phyloP scores from a whole-genome alignment of 768 basidiomycete genomes.

The Pisolithus tinctorius region DNA sequence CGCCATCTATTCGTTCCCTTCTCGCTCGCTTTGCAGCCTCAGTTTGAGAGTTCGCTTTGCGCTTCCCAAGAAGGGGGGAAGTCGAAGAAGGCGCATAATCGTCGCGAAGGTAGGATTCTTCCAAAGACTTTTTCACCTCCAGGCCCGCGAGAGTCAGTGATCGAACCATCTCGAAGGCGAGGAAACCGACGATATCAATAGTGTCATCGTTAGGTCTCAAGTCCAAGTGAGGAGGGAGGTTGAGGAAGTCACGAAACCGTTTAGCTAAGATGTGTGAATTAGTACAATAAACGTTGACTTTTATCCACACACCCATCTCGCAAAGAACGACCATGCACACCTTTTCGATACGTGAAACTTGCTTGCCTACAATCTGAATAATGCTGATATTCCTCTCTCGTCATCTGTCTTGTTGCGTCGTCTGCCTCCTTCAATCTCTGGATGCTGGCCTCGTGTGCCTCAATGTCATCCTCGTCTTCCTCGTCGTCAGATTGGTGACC shows the following conservation, averaged over 20 bases:
- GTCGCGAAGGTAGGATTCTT: conserved; percentile 62
- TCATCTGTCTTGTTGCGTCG: conserved; percentile 93
- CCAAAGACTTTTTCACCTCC: conserved; percentile 72
- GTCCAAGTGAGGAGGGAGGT: conserved; percentile 80
- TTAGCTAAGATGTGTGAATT: conserved; percentile 50
- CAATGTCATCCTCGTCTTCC: conserved; percentile 93
- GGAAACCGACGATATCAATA: conserved; percentile 92
- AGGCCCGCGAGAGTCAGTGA: conserved; percentile 86
- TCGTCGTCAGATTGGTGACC: conserved; percentile 89
- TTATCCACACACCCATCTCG: neutral
- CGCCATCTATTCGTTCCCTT: conserved; percentile 38
- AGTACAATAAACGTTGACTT: no score
- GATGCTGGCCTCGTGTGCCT: conserved; percentile 92
- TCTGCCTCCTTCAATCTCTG: conserved; percentile 91
- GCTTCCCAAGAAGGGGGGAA: conserved; percentile 63
- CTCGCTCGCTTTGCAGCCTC: conserved; percentile 40
- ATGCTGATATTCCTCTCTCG: conserved; percentile 92
- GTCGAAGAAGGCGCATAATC: conserved; percentile 41
- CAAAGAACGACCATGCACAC: conserved; percentile 31
- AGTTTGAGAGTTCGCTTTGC: conserved; percentile 49
- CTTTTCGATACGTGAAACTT: conserved; percentile 95
- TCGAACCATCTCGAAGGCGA: conserved; percentile 96
- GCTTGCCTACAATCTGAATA: conserved; percentile 97
- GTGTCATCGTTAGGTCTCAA: conserved; percentile 91
- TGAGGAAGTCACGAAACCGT: conserved; percentile 92